These are phyloP conservation scores for Phoenix roebelenii DNA, from an alignment of 176 grass and related monocot species.

Conservation along the genomic window DNA sequence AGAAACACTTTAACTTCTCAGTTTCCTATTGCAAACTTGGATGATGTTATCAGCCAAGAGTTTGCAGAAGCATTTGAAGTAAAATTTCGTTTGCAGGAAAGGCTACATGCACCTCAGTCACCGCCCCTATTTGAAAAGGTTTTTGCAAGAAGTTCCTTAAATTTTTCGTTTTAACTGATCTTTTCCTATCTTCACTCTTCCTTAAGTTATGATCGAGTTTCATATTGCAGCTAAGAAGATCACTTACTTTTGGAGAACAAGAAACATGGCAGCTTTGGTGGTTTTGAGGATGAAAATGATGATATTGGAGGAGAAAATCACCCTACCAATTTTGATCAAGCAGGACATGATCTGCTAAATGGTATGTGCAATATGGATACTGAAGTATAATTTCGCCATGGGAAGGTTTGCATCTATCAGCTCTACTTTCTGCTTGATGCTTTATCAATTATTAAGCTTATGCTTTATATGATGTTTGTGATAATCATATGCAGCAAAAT, in stretches of 20 bases:
- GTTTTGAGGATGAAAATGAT: conserved; percentile 32
- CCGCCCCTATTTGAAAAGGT: conserved; percentile 71
- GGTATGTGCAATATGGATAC: conserved; percentile 32
- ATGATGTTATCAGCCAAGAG: conserved; percentile 29
- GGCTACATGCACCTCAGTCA: conserved; percentile 32
- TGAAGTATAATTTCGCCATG: conserved; percentile 24
- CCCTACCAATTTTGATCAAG: conserved; percentile 24
- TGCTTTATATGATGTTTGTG: conserved; percentile 20
- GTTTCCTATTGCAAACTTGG: conserved; percentile 82
- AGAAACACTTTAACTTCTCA: conserved; percentile 35
- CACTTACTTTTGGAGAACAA: conserved; percentile 48
- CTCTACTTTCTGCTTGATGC: background rate
- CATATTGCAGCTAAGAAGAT: conserved; percentile 57
- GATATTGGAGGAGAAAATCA: conserved; percentile 31
- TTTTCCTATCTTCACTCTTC: background rate
- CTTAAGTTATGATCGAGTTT: conserved; percentile 6
- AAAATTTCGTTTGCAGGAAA: conserved; percentile 46
- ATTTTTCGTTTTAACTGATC: conserved; percentile 5
- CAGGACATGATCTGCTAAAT: conserved; percentile 26
- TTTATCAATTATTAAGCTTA: background rate
- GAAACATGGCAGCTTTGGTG: conserved; percentile 26
- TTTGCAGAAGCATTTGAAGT: conserved; percentile 36
- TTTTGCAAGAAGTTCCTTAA: background rate
- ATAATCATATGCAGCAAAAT: conserved; percentile 24
- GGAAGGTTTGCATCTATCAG: conserved; percentile 30